phyloP scores from a whole-genome alignment of 805 yeast species.

The Sugiyamaella chiloensis region DNA sequence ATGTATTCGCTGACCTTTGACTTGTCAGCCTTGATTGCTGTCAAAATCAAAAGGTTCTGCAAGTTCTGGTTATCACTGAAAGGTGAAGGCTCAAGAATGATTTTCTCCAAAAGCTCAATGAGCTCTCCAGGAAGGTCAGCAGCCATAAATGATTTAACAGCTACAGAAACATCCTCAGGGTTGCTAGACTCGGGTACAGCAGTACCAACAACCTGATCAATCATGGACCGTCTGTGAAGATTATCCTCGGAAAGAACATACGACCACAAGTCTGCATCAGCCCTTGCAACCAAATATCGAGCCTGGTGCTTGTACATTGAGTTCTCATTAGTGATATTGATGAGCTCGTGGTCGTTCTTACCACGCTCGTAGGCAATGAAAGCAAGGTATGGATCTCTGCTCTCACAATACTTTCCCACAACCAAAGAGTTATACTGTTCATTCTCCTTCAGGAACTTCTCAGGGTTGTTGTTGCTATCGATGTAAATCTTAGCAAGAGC shows the following conservation, averaged over 20 bases:
- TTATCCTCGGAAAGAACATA: conserved; percentile 72
- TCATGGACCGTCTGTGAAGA: conserved; percentile 81
- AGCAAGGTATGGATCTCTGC: conserved; percentile 97
- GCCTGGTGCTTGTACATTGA: conserved; percentile 99
- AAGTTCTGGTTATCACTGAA: conserved; percentile 92
- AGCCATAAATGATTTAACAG: conserved; percentile 94
- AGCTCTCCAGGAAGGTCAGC: conserved; percentile 89
- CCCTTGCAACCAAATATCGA: conserved; percentile 84
- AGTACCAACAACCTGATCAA: conserved; percentile 92
- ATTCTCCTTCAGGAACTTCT: conserved; percentile 91
- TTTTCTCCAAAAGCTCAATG: conserved; percentile 92
- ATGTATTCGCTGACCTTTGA: conserved; percentile 77
- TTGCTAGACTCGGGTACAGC: conserved; percentile 93
- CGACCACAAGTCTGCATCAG: conserved; percentile 82
- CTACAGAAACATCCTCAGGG: conserved; percentile 90
- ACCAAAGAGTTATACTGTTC: conserved; percentile 84
- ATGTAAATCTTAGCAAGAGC: conserved; percentile 97
- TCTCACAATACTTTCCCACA: conserved; percentile 98
- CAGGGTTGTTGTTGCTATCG: conserved; percentile 96
- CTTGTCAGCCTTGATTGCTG: conserved; percentile 94
- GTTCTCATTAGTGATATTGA: conserved; percentile 91
- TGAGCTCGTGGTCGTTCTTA: conserved; percentile 81
- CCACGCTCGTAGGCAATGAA: conserved; percentile 98
- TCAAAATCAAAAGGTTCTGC: conserved; percentile 87
- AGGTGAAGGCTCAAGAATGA: conserved; percentile 94